Percentiles rank a stretch among this genome's conserved stretches.
phyloP scores from a whole-genome alignment of 345 rosid species.

The Zanthoxylum bungeanum region DNA sequence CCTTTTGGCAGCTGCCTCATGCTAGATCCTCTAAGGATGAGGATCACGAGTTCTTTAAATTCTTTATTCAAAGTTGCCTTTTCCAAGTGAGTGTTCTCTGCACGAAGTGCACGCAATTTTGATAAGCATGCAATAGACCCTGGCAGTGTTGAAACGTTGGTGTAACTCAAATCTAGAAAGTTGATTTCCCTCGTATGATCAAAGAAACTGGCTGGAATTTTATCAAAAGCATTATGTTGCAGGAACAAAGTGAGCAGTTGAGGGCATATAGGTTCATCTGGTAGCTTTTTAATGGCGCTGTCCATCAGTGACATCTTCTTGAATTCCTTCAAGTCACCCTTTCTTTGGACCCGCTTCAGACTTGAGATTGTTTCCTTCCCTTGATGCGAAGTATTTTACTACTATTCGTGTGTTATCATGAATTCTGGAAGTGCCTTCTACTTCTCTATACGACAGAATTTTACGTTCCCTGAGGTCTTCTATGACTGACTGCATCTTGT shows the following conservation, averaged over 20 bases:
- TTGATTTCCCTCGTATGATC: slow-evolving; percentile 9
- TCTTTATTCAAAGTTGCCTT: slow-evolving; percentile 17
- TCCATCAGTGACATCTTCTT: slow-evolving; percentile 2
- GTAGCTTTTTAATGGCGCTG: slow-evolving; percentile 11
- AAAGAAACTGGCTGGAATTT: slow-evolving; percentile 19
- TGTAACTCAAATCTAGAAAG: slow-evolving; percentile 19
- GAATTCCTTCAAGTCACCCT: slow-evolving; percentile 3
- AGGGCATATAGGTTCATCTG: slow-evolving; percentile 24
- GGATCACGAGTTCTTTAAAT: slow-evolving; percentile 25
- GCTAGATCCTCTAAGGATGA: slow-evolving; percentile 17
- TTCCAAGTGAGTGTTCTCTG: slow-evolving; percentile 11
- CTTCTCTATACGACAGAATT: background rate
- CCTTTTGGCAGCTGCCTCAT: slow-evolving; percentile 24
- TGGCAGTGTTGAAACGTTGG: slow-evolving; percentile 2
- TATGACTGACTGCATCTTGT: too few relatives aligned
- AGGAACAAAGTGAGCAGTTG: slow-evolving; percentile 7
- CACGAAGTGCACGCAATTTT: slow-evolving; percentile 21
- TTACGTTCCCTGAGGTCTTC: too few relatives aligned
- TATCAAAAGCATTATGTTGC: background rate
- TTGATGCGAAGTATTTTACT: background rate
- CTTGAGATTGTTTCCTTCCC: background rate
- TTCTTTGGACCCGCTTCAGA: background rate
- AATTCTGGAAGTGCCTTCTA: background rate
- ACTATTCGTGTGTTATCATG: background rate
- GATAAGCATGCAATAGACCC: slow-evolving; percentile 9